phyloP scores from a whole-genome alignment of 306 rosid species.

The Vigna reflexopilosa region DNA sequence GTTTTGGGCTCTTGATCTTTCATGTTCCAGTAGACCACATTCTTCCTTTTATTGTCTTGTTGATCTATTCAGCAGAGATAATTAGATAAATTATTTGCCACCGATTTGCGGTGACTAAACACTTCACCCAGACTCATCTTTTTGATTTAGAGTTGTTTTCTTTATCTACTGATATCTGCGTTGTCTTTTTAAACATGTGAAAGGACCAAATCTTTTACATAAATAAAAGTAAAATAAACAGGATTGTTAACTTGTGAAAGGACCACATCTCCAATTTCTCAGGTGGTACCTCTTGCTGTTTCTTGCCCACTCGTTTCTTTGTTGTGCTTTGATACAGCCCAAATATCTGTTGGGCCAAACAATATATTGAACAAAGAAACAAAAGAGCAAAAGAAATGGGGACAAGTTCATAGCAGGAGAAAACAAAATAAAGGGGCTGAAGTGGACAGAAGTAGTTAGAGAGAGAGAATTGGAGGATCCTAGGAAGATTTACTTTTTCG shows the following conservation, averaged over 20 bases:
- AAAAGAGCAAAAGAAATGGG: too few species aligned
- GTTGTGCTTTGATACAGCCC: too few species aligned
- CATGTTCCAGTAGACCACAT: conserved; percentile 11
- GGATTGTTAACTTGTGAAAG: conserved; percentile 3
- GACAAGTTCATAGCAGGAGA: too few species aligned
- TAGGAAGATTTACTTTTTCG: too few species aligned
- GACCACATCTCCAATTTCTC: neutral
- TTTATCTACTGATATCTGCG: neutral
- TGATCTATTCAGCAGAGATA: neutral
- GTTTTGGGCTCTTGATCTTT: conserved; percentile 19
- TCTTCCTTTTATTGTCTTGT: conserved; percentile 18
- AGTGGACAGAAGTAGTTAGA: too few species aligned
- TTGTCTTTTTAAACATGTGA: neutral
- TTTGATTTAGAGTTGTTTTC: neutral
- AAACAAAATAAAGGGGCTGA: too few species aligned
- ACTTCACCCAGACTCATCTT: neutral
- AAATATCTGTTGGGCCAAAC: too few species aligned
- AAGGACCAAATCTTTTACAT: neutral
- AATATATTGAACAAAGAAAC: too few species aligned
- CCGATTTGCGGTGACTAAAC: conserved; percentile 14
- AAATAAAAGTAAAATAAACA: conserved; percentile 14
- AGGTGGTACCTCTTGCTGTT: conserved; percentile 19
- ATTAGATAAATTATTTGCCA: conserved; percentile 21
- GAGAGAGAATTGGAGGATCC: too few species aligned
- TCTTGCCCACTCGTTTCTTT: neutral